A percentile compares a stretch with the other conserved stretches of the same genome.
Evolutionary conservation across 2,329 filamentous ascomycete genomes (phyloP).

Genomic region (Fusarium coffeatum): DNA sequence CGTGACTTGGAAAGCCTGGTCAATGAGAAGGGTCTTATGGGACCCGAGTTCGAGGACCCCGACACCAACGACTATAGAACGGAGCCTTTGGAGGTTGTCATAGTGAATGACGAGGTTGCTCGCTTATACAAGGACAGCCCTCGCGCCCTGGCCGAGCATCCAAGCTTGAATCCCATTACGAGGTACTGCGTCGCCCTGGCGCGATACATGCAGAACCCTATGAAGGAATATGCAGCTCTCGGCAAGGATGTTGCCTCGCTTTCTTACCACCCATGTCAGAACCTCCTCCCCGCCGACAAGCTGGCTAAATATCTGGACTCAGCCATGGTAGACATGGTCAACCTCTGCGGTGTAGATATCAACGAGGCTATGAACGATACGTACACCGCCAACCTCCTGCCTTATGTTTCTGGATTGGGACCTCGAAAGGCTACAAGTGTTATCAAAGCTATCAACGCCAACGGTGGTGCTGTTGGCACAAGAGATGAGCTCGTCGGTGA

Average conservation of each 20-base stretch:
- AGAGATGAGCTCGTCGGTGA: conserved; percentile 91
- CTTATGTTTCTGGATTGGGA: conserved; percentile 90
- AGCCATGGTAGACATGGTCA: conserved; percentile 99
- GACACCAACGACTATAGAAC: conserved; percentile 80
- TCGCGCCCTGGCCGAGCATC: conserved; percentile 82
- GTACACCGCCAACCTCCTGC: conserved; percentile 87
- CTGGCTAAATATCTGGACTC: conserved; percentile 88
- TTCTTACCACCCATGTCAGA: conserved; percentile 89
- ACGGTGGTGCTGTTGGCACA: conserved; percentile 85
- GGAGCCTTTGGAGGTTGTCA: conserved; percentile 86
- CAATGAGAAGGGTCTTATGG: conserved; percentile 79
- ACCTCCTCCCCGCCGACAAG: conserved; percentile 88
- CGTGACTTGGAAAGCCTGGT: conserved; percentile 84
- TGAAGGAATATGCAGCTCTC: conserved; percentile 95
- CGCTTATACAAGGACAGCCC: conserved; percentile 92
- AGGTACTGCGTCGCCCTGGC: conserved; percentile 92
- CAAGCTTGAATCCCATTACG: conserved; percentile 79
- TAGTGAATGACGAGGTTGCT: conserved; percentile 98
- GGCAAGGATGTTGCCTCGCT: conserved; percentile 89
- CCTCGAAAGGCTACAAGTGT: conserved; percentile 87
- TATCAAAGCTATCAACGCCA: conserved; percentile 84
- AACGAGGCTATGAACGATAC: conserved; percentile 87
- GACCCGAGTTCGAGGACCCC: conserved; percentile 82
- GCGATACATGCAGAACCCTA: conserved; percentile 91
- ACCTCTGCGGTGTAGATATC: conserved; percentile 93